These are phyloP conservation scores for Aethionema arabicum DNA, from an alignment of 345 rosid species.

Conservation along the genomic window DNA sequence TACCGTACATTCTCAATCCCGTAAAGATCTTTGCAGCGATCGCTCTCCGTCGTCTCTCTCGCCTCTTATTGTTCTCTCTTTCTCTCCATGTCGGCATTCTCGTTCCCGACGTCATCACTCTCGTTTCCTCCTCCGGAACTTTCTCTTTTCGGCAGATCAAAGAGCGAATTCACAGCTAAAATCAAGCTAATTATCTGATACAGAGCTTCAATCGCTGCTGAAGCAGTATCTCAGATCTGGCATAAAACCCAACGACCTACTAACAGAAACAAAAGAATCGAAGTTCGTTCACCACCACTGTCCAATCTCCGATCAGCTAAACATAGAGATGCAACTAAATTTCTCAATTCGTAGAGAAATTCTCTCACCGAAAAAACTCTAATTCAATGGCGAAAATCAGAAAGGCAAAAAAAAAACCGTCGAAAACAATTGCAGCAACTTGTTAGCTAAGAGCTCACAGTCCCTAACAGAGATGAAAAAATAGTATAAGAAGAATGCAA, in stretches of 20 bases:
- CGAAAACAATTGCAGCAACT: conserved; percentile 24
- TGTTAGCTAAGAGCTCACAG: conserved; percentile 13
- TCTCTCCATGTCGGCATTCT: conserved; percentile 87
- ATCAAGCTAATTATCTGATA: not conserved
- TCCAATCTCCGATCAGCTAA: conserved; percentile 9
- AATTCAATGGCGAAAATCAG: conserved; percentile 7
- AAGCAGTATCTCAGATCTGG: conserved; percentile 24
- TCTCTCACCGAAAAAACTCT: not conserved
- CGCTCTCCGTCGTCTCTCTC: conserved; percentile 86
- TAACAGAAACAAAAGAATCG: conserved; percentile 9
- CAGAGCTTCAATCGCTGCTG: not conserved
- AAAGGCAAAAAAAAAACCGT: not conserved
- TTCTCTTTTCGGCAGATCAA: conserved; percentile 25
- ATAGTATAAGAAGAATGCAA: not conserved
- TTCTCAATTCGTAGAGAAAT: not conserved
- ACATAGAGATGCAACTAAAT: not conserved
- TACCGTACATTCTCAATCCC: conserved; percentile 79
- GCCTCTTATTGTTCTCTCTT: conserved; percentile 83
- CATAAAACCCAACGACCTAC: not conserved
- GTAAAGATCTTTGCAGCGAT: conserved; percentile 83
- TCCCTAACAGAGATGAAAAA: not conserved
- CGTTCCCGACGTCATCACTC: conserved; percentile 67
- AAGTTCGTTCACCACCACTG: not conserved
- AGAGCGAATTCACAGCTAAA: conserved; percentile 15
- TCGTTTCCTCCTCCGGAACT: conserved; percentile 7